Evolutionary conservation across 768 basidiomycete species (phyloP), one percentile per base, ranked within the genome.

Genomic region (Scleroderma bovista): DNA sequence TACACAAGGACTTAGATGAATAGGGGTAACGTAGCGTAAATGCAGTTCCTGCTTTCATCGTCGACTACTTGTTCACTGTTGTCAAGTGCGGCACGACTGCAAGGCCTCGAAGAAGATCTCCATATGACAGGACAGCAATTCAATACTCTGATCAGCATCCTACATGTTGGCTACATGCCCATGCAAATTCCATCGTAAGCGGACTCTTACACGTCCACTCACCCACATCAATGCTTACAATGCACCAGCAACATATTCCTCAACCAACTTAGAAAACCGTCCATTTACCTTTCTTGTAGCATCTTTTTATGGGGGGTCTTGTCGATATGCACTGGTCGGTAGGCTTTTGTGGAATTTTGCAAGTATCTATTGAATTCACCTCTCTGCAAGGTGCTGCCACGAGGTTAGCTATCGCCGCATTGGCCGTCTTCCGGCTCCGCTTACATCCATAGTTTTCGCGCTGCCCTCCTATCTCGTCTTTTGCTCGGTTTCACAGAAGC

Each of bases 131-230:
- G 76, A 20, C 65, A 70, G 51, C 71, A 86, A 57, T 88, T 84
- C 57, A 74, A 79, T 4, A 83, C 83, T 0, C 61, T 86, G 9
- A 66, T 87, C 19, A 81, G 81, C 23, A 77, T 84, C 49, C 70
- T 83, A 42, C 81, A 81, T 58, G 74, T 82, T 36, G 82, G 81
- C 23, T 86, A 84, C 56, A 83, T 83, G 47, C 66, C 83, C 39
- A 86, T 86, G 83, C 85, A 87, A 60, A 73, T 86, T 52, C 84
- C 84, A 24, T 81, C 79, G 79, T 81, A 53, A 57, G 80, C 66
- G 75, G 19, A 13, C n/a, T 38, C 76, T 84, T 29, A 5, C 9
- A 29, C 51, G 64, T 84, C 15, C 15, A 36, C 34, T 36, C 6
- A n/a, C 6, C n/a, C 4, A n/a, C 34, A 13, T 13, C 34, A 13